Evolutionary conservation across 2,329 filamentous ascomycete species (phyloP).

Genomic region (Fusarium graminum): DNA sequence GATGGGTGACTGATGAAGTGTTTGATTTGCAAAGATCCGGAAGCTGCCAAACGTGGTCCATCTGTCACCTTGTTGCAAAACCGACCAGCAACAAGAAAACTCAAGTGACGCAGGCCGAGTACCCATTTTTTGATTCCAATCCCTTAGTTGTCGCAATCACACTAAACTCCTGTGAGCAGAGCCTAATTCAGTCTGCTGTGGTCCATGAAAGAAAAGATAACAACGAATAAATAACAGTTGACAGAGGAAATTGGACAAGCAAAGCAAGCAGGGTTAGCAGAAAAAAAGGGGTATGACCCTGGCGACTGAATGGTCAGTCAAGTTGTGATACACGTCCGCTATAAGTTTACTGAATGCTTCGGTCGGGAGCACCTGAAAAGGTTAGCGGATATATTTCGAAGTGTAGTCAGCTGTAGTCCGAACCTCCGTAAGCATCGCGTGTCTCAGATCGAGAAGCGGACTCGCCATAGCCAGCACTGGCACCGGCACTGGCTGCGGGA

Average conservation of each 20-base stretch:
- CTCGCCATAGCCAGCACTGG: slow-evolving; percentile 57
- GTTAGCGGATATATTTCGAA: slow-evolving; percentile 49
- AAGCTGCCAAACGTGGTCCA: slow-evolving; percentile 57
- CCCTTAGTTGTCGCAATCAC: slow-evolving; percentile 56
- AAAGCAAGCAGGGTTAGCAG: slow-evolving; percentile 46
- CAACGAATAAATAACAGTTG: slow-evolving; percentile 43
- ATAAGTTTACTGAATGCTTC: slow-evolving; percentile 45
- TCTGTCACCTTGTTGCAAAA: slow-evolving; percentile 55
- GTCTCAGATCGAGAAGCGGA: slow-evolving; percentile 58
- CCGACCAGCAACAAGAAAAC: slow-evolving; percentile 55
- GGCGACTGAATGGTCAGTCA: slow-evolving; percentile 35
- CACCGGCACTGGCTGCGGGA: slow-evolving; percentile 52
- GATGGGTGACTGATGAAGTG: slow-evolving; percentile 56
- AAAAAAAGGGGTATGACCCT: slow-evolving; percentile 46
- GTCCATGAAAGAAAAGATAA: slow-evolving; percentile 50
- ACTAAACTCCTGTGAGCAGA: slow-evolving; percentile 55
- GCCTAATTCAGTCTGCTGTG: slow-evolving; percentile 50
- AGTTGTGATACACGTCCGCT: slow-evolving; percentile 26
- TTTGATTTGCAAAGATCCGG: slow-evolving; percentile 58
- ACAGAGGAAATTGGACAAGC: slow-evolving; percentile 48
- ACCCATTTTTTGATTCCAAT: slow-evolving; percentile 54
- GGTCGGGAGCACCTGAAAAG: slow-evolving; percentile 50
- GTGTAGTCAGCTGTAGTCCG: slow-evolving; percentile 45
- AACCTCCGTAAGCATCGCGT: slow-evolving; percentile 61
- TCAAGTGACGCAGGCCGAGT: slow-evolving; percentile 54